Conservation (phyloP, 352 stramenopile genomes). For the Globisporangium alternatum region DNA sequence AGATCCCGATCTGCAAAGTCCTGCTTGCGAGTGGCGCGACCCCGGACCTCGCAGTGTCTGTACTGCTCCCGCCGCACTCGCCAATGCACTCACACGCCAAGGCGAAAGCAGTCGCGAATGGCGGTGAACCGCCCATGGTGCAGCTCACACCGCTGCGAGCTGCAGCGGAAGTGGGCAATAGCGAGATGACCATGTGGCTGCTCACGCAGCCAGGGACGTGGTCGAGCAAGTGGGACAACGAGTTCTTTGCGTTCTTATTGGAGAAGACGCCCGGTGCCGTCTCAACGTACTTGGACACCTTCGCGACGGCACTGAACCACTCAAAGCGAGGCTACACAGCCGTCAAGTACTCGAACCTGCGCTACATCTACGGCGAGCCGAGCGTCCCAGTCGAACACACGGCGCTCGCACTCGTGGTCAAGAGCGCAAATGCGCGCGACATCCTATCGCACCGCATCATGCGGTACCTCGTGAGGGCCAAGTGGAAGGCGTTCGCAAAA, state of each 20-base stretch:
- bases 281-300: slow-evolving; percentile 46
- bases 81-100: neutral
- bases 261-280: slow-evolving; percentile 43
- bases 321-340: slow-evolving; percentile 42
- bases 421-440: slow-evolving; percentile 33
- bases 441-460: slow-evolving; percentile 61
- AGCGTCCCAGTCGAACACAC: slow-evolving; percentile 44
- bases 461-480: slow-evolving; percentile 44
- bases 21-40: slow-evolving; percentile 41
- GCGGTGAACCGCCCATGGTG: neutral
- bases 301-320: slow-evolving; percentile 46
- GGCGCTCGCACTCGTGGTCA: slow-evolving; percentile 39
- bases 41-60: slow-evolving; percentile 28
- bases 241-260: slow-evolving; percentile 55
- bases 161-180: slow-evolving; percentile 49
- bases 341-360: slow-evolving; percentile 49
- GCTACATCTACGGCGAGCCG: slow-evolving; percentile 47
- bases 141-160: slow-evolving; percentile 49
- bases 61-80: neutral
- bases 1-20: slow-evolving; percentile 44
- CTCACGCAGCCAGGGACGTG: slow-evolving; percentile 35
- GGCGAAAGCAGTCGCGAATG: neutral
- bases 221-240: slow-evolving; percentile 36
- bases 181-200: slow-evolving; percentile 51
- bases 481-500: slow-evolving; percentile 60